Evolutionary conservation across 1,284 basidiomycete species (phyloP), one percentile per base, ranked within the genome.

Genomic region (Boletus mariae): DNA sequence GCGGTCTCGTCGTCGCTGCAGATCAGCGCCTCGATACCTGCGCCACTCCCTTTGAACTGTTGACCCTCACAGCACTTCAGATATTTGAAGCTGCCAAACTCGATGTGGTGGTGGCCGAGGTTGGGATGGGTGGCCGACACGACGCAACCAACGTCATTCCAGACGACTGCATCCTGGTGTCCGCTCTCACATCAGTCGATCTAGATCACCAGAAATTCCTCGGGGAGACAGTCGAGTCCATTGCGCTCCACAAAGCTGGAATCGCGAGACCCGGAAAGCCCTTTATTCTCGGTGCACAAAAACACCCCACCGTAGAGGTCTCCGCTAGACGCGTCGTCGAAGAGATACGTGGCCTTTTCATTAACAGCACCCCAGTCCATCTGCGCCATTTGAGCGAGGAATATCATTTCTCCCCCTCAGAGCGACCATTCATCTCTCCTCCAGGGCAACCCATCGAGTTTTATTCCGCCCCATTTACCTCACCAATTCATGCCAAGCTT

Each of bases 121-220:
- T 95, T 8, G 97, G 96, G 0, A 87, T 99, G 84, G 97, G 96
- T 0, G 97, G 97, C 0, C 77, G 83, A 3, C 73, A 90, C 50
- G 97, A 99, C 67, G 95, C 96, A 17, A 99, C 97, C 2, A 99
- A 99, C 66, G 81, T 92, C 48, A 83, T 97, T 13, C 79, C 85
- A 0, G 80, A 86, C 45, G 75, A 81, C 3, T 76, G 79, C 53
- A 80, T 94, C 49, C 72, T 95, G 20, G 84, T 87, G 2, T 94
- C 91, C 32, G 86, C 86, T 15, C 77, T 99, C 32, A 92, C 93
- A 0, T 75, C 87, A 1, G 90, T 99, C 34, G 94, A 93, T 65
- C 74, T 97, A 38, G 97, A 99, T 71, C 96, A 99, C 70, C 92
- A 96, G 59, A 81, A 82, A 6, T 92, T 97, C 64, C 77, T 99